Percentiles rank a stretch among this genome's conserved stretches.
These are phyloP conservation scores for Apostasia ramifera DNA, from an alignment of 106 monocot genomes.

Conservation along the genomic window DNA sequence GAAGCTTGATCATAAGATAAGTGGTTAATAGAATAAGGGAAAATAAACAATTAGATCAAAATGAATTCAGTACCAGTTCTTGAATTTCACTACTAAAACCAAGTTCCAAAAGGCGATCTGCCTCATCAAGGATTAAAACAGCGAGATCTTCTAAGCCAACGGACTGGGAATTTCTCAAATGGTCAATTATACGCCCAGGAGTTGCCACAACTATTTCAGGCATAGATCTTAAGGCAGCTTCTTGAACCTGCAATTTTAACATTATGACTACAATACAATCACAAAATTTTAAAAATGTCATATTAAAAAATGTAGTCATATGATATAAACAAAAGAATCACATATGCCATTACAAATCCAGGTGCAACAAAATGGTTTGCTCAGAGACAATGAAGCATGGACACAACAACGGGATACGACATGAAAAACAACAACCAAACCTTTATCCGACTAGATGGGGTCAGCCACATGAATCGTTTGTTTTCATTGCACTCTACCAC, in stretches of 20 bases:
- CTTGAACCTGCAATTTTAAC: conserved; percentile 61
- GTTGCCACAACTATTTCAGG: conserved; percentile 97
- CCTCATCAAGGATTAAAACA: conserved; percentile 94
- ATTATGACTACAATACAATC: neutral
- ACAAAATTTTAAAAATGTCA: neutral
- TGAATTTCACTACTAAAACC: conserved; percentile 95
- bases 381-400: neutral
- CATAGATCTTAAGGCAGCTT: conserved; percentile 79
- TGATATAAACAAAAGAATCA: neutral
- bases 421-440: too few species aligned
- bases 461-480: too few species aligned
- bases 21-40: too few species aligned
- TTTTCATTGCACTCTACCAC: too few species aligned
- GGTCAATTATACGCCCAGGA: conserved; percentile 95
- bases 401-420: neutral
- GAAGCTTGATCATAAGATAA: too few species aligned
- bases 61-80: conserved; percentile 62
- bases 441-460: too few species aligned
- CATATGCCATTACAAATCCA: neutral
- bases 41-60: neutral
- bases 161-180: conserved; percentile 83
- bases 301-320: neutral
- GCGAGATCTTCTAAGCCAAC: conserved; percentile 94
- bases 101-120: conserved; percentile 93
- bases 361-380: neutral